phyloP scores from a whole-genome alignment of 83 land plant species.

The Picea engelmannii region DNA sequence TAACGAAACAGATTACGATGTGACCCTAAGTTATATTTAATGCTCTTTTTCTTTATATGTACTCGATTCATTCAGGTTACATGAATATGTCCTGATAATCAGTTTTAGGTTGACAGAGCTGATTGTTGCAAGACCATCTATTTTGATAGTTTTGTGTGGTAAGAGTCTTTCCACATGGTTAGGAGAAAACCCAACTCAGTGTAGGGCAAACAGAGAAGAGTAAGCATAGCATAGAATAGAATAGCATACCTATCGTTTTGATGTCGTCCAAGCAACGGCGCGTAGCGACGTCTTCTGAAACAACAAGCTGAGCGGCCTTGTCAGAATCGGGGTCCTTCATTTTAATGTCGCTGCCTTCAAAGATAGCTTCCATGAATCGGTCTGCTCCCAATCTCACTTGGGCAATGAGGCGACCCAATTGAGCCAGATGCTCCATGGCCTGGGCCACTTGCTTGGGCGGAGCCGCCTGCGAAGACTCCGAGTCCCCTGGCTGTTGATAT shows the following conservation, averaged over 20 bases:
- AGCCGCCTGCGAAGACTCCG: slow-evolving; percentile 33
- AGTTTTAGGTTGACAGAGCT: too few relatives aligned
- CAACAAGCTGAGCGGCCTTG: slow-evolving; percentile 27
- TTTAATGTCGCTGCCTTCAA: slow-evolving; percentile 21
- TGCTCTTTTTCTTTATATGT: too few relatives aligned
- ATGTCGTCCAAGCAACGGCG: slow-evolving; percentile 59
- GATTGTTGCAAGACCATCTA: too few relatives aligned
- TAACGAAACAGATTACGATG: too few relatives aligned
- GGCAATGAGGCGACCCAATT: slow-evolving; percentile 76
- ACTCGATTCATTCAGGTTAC: too few relatives aligned
- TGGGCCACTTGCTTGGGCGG: slow-evolving; percentile 88
- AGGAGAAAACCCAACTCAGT: too few relatives aligned
- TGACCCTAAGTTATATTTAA: too few relatives aligned
- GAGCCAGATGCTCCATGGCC: slow-evolving; percentile 74
- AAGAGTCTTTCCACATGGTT: too few relatives aligned
- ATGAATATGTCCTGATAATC: too few relatives aligned
- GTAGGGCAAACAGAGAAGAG: not conserved
- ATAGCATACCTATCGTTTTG: slow-evolving; percentile 43
- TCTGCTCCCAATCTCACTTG: slow-evolving; percentile 83
- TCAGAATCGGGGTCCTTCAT: slow-evolving; percentile 27
- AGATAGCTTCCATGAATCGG: slow-evolving; percentile 77
- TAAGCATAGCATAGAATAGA: not conserved
- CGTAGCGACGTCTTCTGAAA: slow-evolving; percentile 39
- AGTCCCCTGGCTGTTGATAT: not conserved
- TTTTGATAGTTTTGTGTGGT: too few relatives aligned